Evolutionary conservation across 192 early-diverging fungal genomes (phyloP), one percentile per base, ranked within the genome.

Genomic region (Allomyces arbusculus): DNA sequence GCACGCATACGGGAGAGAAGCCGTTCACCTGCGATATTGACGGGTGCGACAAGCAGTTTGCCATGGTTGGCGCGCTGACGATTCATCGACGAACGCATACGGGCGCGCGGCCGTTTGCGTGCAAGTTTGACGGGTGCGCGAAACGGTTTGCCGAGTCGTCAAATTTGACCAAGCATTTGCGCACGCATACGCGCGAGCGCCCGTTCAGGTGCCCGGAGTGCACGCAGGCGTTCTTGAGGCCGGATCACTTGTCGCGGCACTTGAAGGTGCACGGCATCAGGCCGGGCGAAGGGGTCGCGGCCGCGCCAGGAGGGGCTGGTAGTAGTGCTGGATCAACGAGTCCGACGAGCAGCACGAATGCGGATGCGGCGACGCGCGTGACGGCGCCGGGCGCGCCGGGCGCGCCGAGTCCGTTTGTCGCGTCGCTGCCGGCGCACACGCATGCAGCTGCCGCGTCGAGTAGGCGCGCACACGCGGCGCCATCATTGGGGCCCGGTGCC

Each of bases 1-100:
- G 86, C 40, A 84, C 81, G 19, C 89, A 90, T 70, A 88, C 89
- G 14, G 87, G 87, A 44, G 89, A 89, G 66, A 78, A 78, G 64
- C 88, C 88, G 7, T 86, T 78, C 73, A 79, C 74, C 66, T 90
- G 88, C 67, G 80, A 69, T 3, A 74, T 81, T 68, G 73, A 74
- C 16, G 82, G 77, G 25, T 89, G 88, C 64, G 77, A 75, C 65
- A 81, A 83, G 64, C 73, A 78, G 66, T 88, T 87, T 72, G 81
- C 87, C 0, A 82, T 86, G 62, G 80, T 85, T 9, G 80, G 80
- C 23, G 82, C 85, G 9, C 66, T 89, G 66, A 87, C 85, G 4
- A 86, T 86, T 63, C 87, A 89, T 67, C 70, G 74, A 11, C 74
- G 87, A 62, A 80, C 85, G 10, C 87, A 89, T 64, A 81, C 87